Conservation (phyloP, 2,329 filamentous ascomycete species). For the Curvularia eragrostidis region DNA sequence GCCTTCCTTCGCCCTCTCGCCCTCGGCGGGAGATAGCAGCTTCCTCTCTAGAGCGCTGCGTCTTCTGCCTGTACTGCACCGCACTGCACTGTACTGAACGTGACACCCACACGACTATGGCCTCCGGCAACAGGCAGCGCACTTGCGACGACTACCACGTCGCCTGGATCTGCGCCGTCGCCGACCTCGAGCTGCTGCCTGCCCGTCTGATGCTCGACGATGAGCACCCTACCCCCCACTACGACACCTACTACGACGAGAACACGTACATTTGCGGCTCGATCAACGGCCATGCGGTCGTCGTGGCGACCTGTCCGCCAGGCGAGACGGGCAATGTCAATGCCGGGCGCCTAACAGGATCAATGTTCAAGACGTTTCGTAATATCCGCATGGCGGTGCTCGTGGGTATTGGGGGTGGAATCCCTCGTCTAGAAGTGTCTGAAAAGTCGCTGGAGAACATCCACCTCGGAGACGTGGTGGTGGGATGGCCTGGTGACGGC, state of each 20-base stretch:
- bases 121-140: too few species aligned
- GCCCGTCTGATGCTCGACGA: constrained; percentile 22
- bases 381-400: constrained; percentile 19
- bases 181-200: constrained; percentile 19
- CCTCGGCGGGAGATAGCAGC: too few species aligned
- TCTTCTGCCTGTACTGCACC: too few species aligned
- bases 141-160: background rate
- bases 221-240: constrained; percentile 13
- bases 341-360: constrained; percentile 11
- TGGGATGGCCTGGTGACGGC: too few species aligned
- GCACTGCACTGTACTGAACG: too few species aligned
- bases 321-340: constrained; percentile 20
- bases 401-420: constrained; percentile 20
- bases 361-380: constrained; percentile 19
- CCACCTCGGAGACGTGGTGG: background rate
- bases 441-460: background rate
- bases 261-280: constrained; percentile 17
- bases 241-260: constrained; percentile 21
- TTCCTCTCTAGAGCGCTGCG: too few species aligned
- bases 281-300: constrained; percentile 17
- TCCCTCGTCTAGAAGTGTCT: constrained; percentile 4
- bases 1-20: too few species aligned
- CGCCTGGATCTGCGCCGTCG: background rate
- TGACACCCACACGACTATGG: too few species aligned
- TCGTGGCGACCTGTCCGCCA: constrained; percentile 11